Evolutionary conservation across 1,284 basidiomycete genomes (phyloP).

Genomic region (Pulveroboletus sp.): DNA sequence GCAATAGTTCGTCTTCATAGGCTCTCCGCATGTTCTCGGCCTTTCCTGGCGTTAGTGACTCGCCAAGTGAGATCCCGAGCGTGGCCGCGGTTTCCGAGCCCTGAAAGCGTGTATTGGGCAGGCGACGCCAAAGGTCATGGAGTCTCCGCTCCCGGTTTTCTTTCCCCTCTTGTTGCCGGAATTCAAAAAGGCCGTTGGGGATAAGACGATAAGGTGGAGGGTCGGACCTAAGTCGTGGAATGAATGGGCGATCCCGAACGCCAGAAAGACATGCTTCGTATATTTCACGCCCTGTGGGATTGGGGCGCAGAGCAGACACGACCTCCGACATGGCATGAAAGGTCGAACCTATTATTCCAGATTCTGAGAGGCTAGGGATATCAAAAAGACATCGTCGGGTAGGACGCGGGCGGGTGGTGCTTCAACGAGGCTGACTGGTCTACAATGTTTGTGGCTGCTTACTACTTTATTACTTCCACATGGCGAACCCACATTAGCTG

Average conservation of each 20-base stretch:
- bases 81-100: conserved; percentile 32
- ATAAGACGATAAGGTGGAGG: conserved; percentile 41
- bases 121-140: conserved; percentile 59
- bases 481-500: conserved; percentile 21
- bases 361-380: conserved; percentile 12
- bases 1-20: conserved; percentile 79
- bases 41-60: conserved; percentile 60
- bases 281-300: conserved; percentile 45
- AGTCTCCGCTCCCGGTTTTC: conserved; percentile 60
- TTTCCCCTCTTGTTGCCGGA: conserved; percentile 62
- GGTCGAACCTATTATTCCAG: conserved; percentile 21
- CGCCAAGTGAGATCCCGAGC: conserved; percentile 20
- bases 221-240: conserved; percentile 62
- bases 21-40: conserved; percentile 67
- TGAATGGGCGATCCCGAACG: conserved; percentile 52
- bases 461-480: conserved; percentile 27
- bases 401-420: conserved; percentile 6
- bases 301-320: conserved; percentile 18
- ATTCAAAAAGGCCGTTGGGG: conserved; percentile 58
- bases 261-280: conserved; percentile 54
- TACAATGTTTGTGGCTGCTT: conserved; percentile 38
- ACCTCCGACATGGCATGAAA: conserved; percentile 31
- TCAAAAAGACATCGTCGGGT: conserved; percentile 35
- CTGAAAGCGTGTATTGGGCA: conserved; percentile 43
- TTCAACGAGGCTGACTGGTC: conserved; percentile 21